A percentile compares a stretch with the other conserved stretches of the same genome.
These are phyloP conservation scores for Botryotinia convoluta DNA, from an alignment of 2,329 filamentous ascomycete species.

Conservation along the genomic window DNA sequence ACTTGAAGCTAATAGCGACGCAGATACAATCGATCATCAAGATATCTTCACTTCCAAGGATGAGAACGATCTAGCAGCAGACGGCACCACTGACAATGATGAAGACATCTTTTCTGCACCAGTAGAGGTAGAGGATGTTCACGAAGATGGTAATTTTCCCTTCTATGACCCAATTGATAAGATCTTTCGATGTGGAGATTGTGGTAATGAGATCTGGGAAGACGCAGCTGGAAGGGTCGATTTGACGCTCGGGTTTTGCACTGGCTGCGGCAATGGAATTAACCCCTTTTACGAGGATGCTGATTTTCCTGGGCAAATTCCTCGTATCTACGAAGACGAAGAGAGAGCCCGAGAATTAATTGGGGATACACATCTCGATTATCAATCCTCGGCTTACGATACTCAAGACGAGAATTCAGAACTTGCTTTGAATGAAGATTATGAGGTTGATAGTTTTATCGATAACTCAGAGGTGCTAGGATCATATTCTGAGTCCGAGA, in stretches of 20 bases:
- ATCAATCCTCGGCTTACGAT: slow-evolving; percentile 35
- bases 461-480: slow-evolving; percentile 25
- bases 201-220: slow-evolving; percentile 31
- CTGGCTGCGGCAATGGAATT: slow-evolving; percentile 21
- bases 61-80: not conserved
- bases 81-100: not conserved
- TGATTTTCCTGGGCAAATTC: slow-evolving; percentile 1
- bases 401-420: slow-evolving; percentile 28
- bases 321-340: slow-evolving; percentile 13
- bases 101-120: not conserved
- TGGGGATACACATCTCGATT: slow-evolving; percentile 28
- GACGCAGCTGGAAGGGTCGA: not conserved
- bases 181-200: slow-evolving; percentile 29
- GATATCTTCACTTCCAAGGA: not conserved
- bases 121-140: not conserved
- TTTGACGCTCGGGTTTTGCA: slow-evolving; percentile 25
- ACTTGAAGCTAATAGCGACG: not conserved
- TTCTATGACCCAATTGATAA: not conserved
- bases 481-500: slow-evolving; percentile 16
- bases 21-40: not conserved
- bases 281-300: slow-evolving; percentile 26
- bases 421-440: slow-evolving; percentile 26
- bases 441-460: slow-evolving; percentile 34
- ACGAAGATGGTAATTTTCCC: slow-evolving; percentile 14
- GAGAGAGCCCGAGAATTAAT: slow-evolving; percentile 15